Conservation (phyloP, 805 yeast species). For the Metschnikowia gelsemii region DNA sequence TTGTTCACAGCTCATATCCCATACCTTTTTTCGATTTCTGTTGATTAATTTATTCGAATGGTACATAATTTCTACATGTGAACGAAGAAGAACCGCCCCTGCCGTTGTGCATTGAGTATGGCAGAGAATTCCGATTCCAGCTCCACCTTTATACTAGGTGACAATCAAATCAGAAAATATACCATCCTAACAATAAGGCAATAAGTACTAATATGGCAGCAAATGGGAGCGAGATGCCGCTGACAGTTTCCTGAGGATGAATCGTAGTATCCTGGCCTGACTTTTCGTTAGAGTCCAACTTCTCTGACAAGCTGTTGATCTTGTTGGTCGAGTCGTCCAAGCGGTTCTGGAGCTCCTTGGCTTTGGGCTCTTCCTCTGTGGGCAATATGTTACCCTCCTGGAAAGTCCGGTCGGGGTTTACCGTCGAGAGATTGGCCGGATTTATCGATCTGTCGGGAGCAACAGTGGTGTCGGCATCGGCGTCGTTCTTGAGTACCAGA, state of each 20-base stretch:
- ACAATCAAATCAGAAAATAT: constrained; percentile 49
- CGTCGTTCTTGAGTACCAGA: constrained; percentile 16
- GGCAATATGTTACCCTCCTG: constrained; percentile 11
- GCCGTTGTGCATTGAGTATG: constrained; percentile 4
- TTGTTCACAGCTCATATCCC: not conserved
- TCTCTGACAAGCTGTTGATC: constrained; percentile 44
- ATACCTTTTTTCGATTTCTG: constrained; percentile 1
- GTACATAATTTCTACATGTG: constrained; percentile 11
- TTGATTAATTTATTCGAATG: constrained; percentile 7
- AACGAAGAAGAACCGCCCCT: not conserved
- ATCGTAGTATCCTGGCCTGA: constrained; percentile 20
- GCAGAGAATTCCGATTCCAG: constrained; percentile 2
- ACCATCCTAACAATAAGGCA: constrained; percentile 70
- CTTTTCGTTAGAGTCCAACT: constrained; percentile 40
- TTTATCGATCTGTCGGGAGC: constrained; percentile 15
- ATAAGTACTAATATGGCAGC: constrained; percentile 48
- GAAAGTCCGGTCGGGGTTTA: constrained; percentile 8
- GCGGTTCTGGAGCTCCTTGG: constrained; percentile 27
- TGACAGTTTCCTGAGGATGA: constrained; percentile 31
- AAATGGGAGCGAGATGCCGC: constrained; percentile 54
- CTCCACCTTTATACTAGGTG: not conserved
- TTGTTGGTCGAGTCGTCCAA: constrained; percentile 41
- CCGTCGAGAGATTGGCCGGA: constrained; percentile 2
- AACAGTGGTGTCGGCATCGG: constrained; percentile 19
- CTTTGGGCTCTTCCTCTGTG: constrained; percentile 10